Base-by-base conservation (phyloP, 2,329 filamentous ascomycete species). In the Penicillium capsulatum region DNA sequence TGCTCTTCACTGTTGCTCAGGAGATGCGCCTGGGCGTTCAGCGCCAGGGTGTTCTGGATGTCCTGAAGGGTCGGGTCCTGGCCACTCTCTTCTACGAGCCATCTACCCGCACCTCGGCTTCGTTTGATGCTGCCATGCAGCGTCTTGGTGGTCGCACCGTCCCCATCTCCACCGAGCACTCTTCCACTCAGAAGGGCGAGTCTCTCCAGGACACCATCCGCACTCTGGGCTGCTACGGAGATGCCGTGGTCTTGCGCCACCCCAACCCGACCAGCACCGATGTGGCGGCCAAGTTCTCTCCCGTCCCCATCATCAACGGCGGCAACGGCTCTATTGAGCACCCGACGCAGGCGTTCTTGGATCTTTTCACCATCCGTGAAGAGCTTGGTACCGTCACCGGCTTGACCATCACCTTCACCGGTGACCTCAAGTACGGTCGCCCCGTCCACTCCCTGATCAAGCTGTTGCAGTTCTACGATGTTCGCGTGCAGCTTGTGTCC, bases 121-220 rank as follows among this genome's bases (percentile, higher is more conserved):
- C 92, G 3, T 98, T 98, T 57, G 92, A 98, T 61, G 86, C 91
- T 40, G 92, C 92, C 29, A 98, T 98, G 92, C 94, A 98, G 74
- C 85, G 94, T 36, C 83, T 98, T 4, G 92, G 92, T 53, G 92
- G 92, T 33, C 80, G 88, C 34, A 91, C 85, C 3, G 77, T 98
- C 38, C 76, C 83, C 36, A 83, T 97, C 59, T 75, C 88, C 28
- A 94, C 91, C 2, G 78, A 82, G 4, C 80, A 86, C 54, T 96
- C 91, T 2, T 94, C 87, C 10, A 90, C 90, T 3, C 79, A 90
- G 67, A 98, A 98, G 77, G 92, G 92, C 29, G 92, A 98, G 72
- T 83, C 84, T 3, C 79, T 98, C 13, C 87, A 92, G 60, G 92
- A 98, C 63, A 95, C 89, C 10, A 80, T 98, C 55, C 84, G 92